Base-by-base conservation (phyloP, 768 basidiomycete species). In the Saitozyma sp. region DNA sequence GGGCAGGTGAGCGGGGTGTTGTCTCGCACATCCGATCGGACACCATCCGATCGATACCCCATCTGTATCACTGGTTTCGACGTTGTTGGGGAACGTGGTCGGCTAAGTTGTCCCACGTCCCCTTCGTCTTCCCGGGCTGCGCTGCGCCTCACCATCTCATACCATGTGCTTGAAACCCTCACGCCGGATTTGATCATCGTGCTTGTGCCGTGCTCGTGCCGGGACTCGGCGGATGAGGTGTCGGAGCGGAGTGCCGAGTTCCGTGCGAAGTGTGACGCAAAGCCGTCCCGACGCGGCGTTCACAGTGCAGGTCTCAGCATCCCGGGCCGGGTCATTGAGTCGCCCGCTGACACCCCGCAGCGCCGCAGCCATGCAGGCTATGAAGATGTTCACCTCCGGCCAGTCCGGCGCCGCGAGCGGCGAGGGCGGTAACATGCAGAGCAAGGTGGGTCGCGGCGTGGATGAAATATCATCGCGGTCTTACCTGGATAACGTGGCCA, bases 361-460 rank as follows among this genome's bases (percentile, higher is more conserved):
- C 62, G 91, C 91, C 29, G 91, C 91, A 17, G 91, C 91, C 13
- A 78, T 74, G 39, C 72, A 90, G 87, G 83, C 83, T 8, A 75
- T 91, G 62, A 87, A 90, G 80, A 73, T 83, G 68, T 89, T 89
- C 81, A 87, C 88, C 2, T 85, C 84, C 4, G 85, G 87, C 16
- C 43, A 80, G 1, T 29, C 40, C 9, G 65, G 63, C 19, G 48
- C 43, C 13, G 62, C 66, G n/a, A 42, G 64, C 39, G 61, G 74
- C 6, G 79, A 84, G 8, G 83, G 82, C 37, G 81, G 83, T 51
- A 83, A 82, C 62, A 70, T 71, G 72, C 75, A 79, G 75, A 86
- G 85, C 45, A 75, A 76, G 68, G 65, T 74, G 55, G 50, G 58
- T 13, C 10, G 8, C 9, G 13, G 39, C 8, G 19, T 37, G 20